A percentile compares a stretch with the other conserved stretches of the same genome.
These are phyloP conservation scores for Alternaria gansuensis DNA, from an alignment of 2,329 filamentous ascomycete genomes.

Conservation along the genomic window DNA sequence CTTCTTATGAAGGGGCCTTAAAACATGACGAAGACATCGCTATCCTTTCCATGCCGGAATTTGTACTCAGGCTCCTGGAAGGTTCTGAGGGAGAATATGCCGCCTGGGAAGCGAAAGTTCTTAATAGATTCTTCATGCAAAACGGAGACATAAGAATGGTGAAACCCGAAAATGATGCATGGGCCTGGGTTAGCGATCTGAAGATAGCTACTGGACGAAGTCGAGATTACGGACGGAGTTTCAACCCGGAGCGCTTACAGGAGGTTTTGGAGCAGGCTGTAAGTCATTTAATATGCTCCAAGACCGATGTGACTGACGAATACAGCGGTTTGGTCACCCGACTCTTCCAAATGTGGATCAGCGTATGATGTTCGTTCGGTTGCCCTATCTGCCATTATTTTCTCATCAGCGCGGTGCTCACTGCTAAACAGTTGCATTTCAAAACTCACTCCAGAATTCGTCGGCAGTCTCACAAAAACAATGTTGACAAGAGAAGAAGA, in stretches of 20 bases:
- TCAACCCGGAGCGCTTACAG: background rate
- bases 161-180: background rate
- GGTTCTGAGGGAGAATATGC: background rate
- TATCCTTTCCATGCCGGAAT: background rate
- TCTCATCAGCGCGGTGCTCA: background rate
- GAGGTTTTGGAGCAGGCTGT: background rate
- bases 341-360: slow-evolving; percentile 13
- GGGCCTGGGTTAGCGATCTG: slow-evolving; percentile 20
- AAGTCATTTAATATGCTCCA: no score
- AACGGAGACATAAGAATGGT: background rate
- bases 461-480: slow-evolving; percentile 1
- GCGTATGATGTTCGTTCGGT: slow-evolving; percentile 17
- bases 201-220: background rate
- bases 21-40: background rate
- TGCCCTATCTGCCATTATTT: no score
- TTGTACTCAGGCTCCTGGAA: background rate
- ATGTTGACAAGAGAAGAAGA: slow-evolving; percentile 1
- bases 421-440: slow-evolving; percentile 6
- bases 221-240: slow-evolving; percentile 1
- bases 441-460: slow-evolving; percentile 5
- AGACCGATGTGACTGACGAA: no score
- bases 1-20: background rate
- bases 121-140: background rate
- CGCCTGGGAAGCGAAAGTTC: slow-evolving; percentile 3
- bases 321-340: no score